Percentiles rank a stretch among this genome's conserved stretches.
These are phyloP conservation scores for Aquilaria agallochum DNA, from an alignment of 441 rosid genomes.

Conservation along the genomic window DNA sequence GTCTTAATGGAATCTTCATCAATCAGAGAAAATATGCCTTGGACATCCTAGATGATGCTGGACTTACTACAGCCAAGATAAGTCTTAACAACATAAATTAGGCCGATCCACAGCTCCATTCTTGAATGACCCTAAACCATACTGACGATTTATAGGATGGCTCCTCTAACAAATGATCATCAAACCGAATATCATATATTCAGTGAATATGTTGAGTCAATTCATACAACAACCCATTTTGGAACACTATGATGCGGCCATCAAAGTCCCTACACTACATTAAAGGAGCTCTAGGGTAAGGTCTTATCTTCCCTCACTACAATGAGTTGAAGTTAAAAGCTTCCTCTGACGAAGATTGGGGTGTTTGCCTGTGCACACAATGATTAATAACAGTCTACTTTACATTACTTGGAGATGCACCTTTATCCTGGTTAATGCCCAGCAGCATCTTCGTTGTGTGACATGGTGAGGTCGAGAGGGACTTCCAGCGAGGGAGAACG, in stretches of 20 bases:
- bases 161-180: not conserved
- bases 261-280: not conserved
- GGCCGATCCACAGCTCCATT: not conserved
- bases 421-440: not conserved
- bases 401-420: not conserved
- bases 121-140: too few relatives aligned
- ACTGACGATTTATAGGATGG: not conserved
- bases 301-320: too few relatives aligned
- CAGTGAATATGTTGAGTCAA: not conserved
- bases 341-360: not conserved
- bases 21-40: too few relatives aligned
- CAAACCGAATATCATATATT: not conserved
- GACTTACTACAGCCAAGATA: too few relatives aligned
- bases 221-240: not conserved
- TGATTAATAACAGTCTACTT: not conserved
- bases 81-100: too few relatives aligned
- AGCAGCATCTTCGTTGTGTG: too few relatives aligned
- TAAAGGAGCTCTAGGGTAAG: too few relatives aligned
- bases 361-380: not conserved
- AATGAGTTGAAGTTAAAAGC: not conserved
- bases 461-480: too few relatives aligned
- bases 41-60: too few relatives aligned
- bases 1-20: too few relatives aligned
- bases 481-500: too few relatives aligned
- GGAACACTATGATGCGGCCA: not conserved